These are phyloP conservation scores for Miscanthus lutarioriparius DNA, from an alignment of 176 grass and related monocot species.

Conservation along the genomic window DNA sequence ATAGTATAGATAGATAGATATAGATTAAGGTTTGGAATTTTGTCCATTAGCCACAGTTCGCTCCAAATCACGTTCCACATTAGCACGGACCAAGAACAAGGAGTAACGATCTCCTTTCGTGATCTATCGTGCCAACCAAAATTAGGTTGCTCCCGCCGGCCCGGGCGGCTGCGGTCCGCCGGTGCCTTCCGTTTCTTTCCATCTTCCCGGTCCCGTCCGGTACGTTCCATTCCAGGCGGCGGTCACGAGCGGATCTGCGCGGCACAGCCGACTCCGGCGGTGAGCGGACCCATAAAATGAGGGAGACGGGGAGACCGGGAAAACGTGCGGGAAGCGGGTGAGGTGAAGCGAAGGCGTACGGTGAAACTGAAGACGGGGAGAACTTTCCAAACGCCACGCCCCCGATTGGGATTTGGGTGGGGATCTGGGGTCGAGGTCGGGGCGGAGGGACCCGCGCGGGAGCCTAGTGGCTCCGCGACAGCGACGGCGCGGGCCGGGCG, in stretches of 20 bases:
- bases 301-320: background rate
- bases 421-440: background rate
- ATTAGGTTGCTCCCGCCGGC: background rate
- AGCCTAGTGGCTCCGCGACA: background rate
- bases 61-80: background rate
- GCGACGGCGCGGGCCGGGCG: background rate
- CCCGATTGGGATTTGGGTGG: background rate
- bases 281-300: background rate
- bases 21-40: background rate
- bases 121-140: background rate
- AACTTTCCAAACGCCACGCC: conserved; percentile 38
- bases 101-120: background rate
- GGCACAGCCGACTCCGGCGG: background rate
- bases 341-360: background rate
- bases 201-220: background rate
- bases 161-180: background rate
- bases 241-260: background rate
- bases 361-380: conserved; percentile 15
- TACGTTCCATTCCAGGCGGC: conserved; percentile 22
- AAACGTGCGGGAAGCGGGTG: conserved; percentile 8
- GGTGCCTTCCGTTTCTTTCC: background rate
- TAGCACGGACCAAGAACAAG: background rate
- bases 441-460: background rate
- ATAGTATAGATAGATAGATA: too few species aligned
- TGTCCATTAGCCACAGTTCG: background rate